A percentile compares a stretch with the other conserved stretches of the same genome.
Evolutionary conservation across 768 basidiomycete genomes (phyloP).

Genomic region (Fomitopsis serialis): DNA sequence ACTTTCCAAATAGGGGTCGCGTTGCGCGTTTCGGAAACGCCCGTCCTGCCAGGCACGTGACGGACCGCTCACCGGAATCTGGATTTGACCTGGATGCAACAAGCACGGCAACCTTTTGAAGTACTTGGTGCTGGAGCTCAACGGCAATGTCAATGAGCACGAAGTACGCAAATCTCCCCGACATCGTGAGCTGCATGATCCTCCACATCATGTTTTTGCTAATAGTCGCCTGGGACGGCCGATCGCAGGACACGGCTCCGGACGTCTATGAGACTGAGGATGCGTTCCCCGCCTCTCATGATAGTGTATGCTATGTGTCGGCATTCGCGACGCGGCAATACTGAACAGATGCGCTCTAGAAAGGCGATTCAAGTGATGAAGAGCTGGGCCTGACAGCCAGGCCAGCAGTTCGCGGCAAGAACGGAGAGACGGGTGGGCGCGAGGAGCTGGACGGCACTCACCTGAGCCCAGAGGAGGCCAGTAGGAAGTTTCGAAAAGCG

Average conservation of each 20-base stretch:
- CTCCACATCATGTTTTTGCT: neutral
- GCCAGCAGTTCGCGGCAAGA: constrained; percentile 31
- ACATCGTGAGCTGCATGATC: constrained; percentile 59
- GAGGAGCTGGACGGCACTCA: constrained; percentile 70
- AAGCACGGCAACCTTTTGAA: too few relatives aligned
- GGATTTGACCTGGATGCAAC: too few relatives aligned
- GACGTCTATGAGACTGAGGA: constrained; percentile 94
- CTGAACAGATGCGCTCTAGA: constrained; percentile 29
- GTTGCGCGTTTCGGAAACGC: too few relatives aligned
- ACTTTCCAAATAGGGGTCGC: too few relatives aligned
- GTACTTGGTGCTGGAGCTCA: too few relatives aligned
- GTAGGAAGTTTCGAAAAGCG: constrained; percentile 63
- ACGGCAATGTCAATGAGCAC: too few relatives aligned
- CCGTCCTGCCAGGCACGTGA: too few relatives aligned
- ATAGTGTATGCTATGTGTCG: constrained; percentile 39
- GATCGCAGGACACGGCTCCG: constrained; percentile 73
- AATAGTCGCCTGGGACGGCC: too few relatives aligned
- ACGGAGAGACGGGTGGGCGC: constrained; percentile 33
- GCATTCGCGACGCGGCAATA: neutral
- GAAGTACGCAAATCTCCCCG: constrained; percentile 86
- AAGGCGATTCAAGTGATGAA: constrained; percentile 63
- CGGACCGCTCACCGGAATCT: too few relatives aligned
- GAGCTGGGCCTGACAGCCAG: constrained; percentile 43
- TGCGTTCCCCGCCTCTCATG: constrained; percentile 47
- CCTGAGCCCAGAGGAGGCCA: constrained; percentile 61